Evolutionary conservation across 768 basidiomycete genomes (phyloP).

Genomic region (Mycena galopus): DNA sequence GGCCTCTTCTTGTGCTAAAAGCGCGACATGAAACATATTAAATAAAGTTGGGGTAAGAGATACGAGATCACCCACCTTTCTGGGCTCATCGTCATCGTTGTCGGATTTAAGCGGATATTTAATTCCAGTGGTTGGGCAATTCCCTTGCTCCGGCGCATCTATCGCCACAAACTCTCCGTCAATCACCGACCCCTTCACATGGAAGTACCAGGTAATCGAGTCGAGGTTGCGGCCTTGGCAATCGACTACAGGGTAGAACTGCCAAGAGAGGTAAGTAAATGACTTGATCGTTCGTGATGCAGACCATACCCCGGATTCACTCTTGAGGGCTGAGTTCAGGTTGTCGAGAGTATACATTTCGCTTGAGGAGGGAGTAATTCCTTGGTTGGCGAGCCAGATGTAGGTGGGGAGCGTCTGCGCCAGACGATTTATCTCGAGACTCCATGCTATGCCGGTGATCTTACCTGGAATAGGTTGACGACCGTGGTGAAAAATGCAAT

Average conservation of each 20-base stretch:
- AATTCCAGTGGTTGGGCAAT: constrained; percentile 60
- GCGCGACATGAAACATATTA: background rate
- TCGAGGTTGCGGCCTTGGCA: constrained; percentile 56
- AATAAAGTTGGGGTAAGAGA: background rate
- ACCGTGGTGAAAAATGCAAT: constrained; percentile 68
- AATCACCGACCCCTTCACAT: constrained; percentile 65
- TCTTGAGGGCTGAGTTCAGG: constrained; percentile 57
- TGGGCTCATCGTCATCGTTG: background rate
- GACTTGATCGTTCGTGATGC: no score
- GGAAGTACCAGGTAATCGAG: constrained; percentile 67
- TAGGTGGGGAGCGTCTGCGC: constrained; percentile 66
- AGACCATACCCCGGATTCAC: constrained; percentile 49
- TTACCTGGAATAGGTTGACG: constrained; percentile 24
- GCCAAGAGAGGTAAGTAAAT: background rate
- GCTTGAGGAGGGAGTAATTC: constrained; percentile 63
- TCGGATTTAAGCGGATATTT: constrained; percentile 61
- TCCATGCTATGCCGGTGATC: background rate
- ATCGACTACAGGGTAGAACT: constrained; percentile 60
- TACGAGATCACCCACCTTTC: background rate
- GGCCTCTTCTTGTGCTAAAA: constrained; percentile 1
- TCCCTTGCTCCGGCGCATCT: constrained; percentile 54
- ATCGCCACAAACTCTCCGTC: constrained; percentile 68
- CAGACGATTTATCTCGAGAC: background rate
- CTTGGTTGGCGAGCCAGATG: constrained; percentile 63
- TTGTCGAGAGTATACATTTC: constrained; percentile 57